Percentiles rank a stretch among this genome's conserved stretches.
These are phyloP conservation scores for Catharanthus roseus DNA, from an alignment of 257 asterid genomes.

Conservation along the genomic window DNA sequence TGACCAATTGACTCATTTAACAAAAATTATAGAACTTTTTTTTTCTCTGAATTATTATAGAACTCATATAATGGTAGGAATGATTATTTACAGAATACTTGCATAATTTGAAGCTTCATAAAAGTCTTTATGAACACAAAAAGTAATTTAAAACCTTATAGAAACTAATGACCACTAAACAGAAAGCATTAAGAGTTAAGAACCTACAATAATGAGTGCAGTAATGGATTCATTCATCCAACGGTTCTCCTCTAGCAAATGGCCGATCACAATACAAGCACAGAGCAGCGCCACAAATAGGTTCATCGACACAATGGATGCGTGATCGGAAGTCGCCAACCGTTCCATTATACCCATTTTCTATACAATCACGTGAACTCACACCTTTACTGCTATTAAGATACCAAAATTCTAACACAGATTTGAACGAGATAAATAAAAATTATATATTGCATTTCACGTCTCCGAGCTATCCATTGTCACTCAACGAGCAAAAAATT, in stretches of 20 bases:
- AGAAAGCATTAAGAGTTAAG: neutral
- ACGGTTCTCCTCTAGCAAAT: conserved; percentile 40
- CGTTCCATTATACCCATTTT: conserved; percentile 14
- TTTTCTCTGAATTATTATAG: too few relatives aligned
- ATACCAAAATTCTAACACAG: neutral
- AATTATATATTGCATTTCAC: neutral
- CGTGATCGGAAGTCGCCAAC: conserved; percentile 29
- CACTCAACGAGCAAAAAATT: neutral
- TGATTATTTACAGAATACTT: neutral
- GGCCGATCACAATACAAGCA: conserved; percentile 36
- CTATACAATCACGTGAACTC: neutral
- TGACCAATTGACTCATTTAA: neutral
- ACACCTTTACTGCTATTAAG: neutral
- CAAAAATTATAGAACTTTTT: neutral
- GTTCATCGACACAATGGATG: conserved; percentile 31
- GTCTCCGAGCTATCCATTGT: conserved; percentile 8
- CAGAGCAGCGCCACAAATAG: conserved; percentile 41
- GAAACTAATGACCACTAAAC: neutral
- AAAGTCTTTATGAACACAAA: neutral
- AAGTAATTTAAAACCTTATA: too few relatives aligned
- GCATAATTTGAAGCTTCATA: neutral
- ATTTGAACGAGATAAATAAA: neutral
- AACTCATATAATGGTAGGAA: neutral
- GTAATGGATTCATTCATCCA: conserved; percentile 42
- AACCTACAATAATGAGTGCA: conserved; percentile 34